Evolutionary conservation across 202 grass and related monocot genomes (phyloP).

Genomic region (Carex sylvatica): DNA sequence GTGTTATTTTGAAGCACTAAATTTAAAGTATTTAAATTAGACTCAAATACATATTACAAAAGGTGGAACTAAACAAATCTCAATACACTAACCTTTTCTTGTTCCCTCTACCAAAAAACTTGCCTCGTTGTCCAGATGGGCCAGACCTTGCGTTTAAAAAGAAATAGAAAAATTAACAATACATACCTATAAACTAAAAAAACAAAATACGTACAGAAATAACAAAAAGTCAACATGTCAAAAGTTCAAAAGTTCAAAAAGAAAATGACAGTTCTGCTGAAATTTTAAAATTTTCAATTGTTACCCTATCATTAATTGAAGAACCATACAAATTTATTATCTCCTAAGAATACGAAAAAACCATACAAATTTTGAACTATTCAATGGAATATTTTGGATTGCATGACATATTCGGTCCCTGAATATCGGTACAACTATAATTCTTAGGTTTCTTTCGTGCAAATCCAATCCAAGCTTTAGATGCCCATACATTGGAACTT

Average conservation of each 20-base stretch:
- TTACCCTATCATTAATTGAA: background rate
- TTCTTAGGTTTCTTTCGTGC: background rate
- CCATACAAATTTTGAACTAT: background rate
- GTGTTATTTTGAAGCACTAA: background rate
- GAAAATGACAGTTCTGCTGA: background rate
- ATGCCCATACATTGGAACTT: slow-evolving; percentile 6
- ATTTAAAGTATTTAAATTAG: background rate
- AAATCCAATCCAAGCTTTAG: background rate
- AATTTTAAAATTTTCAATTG: background rate
- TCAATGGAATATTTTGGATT: background rate
- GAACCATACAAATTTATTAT: background rate
- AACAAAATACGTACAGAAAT: background rate
- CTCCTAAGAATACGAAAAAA: background rate
- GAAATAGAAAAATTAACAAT: background rate
- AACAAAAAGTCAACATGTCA: background rate
- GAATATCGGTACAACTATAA: background rate
- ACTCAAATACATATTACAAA: background rate
- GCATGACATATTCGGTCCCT: background rate
- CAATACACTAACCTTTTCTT: slow-evolving; percentile 1
- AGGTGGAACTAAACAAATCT: background rate
- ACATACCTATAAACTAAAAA: background rate
- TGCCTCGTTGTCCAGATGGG: background rate
- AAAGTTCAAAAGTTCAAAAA: too few species aligned
- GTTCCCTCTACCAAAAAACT: background rate
- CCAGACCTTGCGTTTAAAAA: background rate